phyloP scores from a whole-genome alignment of 768 basidiomycete species.

The Phallus indusiatus region DNA sequence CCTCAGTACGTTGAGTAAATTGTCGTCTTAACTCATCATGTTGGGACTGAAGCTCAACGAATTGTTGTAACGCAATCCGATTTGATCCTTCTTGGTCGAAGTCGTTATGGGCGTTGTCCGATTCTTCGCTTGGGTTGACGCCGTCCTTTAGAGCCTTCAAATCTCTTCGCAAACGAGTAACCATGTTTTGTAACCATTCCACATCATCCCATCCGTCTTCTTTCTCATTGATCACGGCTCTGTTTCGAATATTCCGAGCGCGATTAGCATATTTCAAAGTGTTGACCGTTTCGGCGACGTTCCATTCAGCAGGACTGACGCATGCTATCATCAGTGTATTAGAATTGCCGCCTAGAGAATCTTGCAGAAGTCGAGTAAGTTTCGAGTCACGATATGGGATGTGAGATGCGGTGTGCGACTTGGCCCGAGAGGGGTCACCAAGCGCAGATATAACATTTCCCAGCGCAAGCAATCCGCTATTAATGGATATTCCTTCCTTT shows the following conservation, averaged over 20 bases:
- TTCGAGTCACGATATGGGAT: slow-evolving; percentile 98
- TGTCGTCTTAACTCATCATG: slow-evolving; percentile 77
- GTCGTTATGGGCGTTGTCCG: slow-evolving; percentile 16
- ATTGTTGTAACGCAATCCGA: slow-evolving; percentile 69
- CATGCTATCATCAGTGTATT: slow-evolving; percentile 99
- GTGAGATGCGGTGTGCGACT: slow-evolving; percentile 77
- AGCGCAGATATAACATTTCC: slow-evolving; percentile 98
- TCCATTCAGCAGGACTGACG: slow-evolving; percentile 93
- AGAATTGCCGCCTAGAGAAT: slow-evolving; percentile 94
- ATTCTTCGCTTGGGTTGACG: slow-evolving; percentile 20
- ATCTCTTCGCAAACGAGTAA: slow-evolving; percentile 80
- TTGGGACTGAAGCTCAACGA: slow-evolving; percentile 77
- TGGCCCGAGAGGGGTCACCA: slow-evolving; percentile 83
- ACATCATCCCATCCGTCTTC: slow-evolving; percentile 99
- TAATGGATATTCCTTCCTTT: slow-evolving; percentile 99
- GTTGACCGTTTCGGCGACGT: slow-evolving; percentile 86
- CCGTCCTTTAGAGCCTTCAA: slow-evolving; percentile 72
- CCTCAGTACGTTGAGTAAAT: slow-evolving; percentile 83
- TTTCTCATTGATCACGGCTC: slow-evolving; percentile 82
- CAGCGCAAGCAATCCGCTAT: slow-evolving; percentile 89
- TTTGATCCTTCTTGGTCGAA: slow-evolving; percentile 37
- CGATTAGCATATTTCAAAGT: slow-evolving; percentile 97
- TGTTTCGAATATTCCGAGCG: slow-evolving; percentile 95
- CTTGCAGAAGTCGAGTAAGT: slow-evolving; percentile 90
- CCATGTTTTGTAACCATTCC: slow-evolving; percentile 87